Evolutionary conservation across 768 basidiomycete genomes (phyloP).

Genomic region (Strobilomyces dryophilus): DNA sequence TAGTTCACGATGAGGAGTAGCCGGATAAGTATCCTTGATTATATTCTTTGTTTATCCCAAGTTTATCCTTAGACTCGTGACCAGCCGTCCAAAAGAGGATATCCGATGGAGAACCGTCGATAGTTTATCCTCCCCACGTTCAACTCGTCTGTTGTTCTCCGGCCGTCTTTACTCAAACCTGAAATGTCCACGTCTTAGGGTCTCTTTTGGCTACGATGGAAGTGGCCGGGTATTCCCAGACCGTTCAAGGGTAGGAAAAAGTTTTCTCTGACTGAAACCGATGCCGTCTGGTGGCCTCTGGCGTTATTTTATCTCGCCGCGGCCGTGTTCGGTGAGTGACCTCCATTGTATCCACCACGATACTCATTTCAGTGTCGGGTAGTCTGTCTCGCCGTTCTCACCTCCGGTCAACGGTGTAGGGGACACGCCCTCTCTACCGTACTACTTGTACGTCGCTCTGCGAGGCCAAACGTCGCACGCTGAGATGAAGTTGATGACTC

Average conservation of each 20-base stretch:
- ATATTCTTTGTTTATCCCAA: no score
- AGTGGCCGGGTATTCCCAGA: constrained; percentile 40
- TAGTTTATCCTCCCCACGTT: no score
- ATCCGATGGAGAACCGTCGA: no score
- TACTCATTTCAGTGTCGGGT: not conserved
- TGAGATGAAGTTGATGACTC: not conserved
- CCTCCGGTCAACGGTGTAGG: no score
- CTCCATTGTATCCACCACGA: not conserved
- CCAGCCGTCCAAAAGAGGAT: no score
- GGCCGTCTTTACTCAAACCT: no score
- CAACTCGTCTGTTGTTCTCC: no score
- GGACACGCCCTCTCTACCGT: constrained; percentile 62
- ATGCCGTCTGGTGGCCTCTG: constrained; percentile 43
- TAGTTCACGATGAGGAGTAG: no score
- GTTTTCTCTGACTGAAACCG: not conserved
- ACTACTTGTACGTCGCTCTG: constrained; percentile 41
- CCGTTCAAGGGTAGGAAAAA: constrained; percentile 45
- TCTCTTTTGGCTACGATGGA: constrained; percentile 53
- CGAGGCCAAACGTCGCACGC: not conserved
- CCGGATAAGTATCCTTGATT: no score
- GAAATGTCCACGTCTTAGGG: no score
- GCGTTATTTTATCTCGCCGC: constrained; percentile 52
- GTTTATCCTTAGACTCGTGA: no score
- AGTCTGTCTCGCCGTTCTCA: no score
- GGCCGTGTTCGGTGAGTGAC: constrained; percentile 38